Evolutionary conservation across 2,329 filamentous ascomycete species (phyloP), one percentile per base, ranked within the genome.

Genomic region (Paecilomyces niveus): DNA sequence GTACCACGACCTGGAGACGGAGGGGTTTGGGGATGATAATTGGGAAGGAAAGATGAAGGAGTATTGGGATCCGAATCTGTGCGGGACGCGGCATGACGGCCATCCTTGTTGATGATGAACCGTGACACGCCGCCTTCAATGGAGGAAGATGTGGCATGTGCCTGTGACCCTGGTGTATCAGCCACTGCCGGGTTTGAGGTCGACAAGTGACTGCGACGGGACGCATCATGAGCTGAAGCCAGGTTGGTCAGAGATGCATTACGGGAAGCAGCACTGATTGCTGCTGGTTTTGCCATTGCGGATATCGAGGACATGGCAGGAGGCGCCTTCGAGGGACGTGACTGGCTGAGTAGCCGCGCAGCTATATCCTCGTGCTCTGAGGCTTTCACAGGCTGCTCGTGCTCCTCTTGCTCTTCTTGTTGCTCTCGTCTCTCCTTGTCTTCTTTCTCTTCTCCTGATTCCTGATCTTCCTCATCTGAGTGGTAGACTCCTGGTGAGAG

Each of bases 231-330:
- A 54, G 63, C 69, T 54, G 70, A 66, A 57, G 71, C 67, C 49
- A 76, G 60, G 56, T 70, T 76, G 21, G 71, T 67, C 33, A 76
- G 63, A 54, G 72, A 73, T 54, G 70, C 65, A 59, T 68, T 72
- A 58, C 71, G 68, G n/a, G 73, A 70, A 58, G 70, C 59, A 31
- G 70, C 63, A 64, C 74, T 68, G 50, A 71, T 61, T 31, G 67
- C 65, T 39, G 68, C 65, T 4, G 75, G 74, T 50, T 72, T 74
- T 3, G 72, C 77, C 54, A 73, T 74, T 13, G 75, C 77, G n/a
- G 76, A 79, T 22, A 79, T 72, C 5, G 77, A 78, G 32, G 77
- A 78, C 73, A 80, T 77, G 39, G 77, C 72, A n/a, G 77, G 77
- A 4, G 76, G 76, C 9, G 75, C 76, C 65, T 74, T 77, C 45